Percentiles rank a stretch among this genome's conserved stretches.
Evolutionary conservation across 208 protist species (phyloP).

Genomic region (Leishmania mexicana): DNA sequence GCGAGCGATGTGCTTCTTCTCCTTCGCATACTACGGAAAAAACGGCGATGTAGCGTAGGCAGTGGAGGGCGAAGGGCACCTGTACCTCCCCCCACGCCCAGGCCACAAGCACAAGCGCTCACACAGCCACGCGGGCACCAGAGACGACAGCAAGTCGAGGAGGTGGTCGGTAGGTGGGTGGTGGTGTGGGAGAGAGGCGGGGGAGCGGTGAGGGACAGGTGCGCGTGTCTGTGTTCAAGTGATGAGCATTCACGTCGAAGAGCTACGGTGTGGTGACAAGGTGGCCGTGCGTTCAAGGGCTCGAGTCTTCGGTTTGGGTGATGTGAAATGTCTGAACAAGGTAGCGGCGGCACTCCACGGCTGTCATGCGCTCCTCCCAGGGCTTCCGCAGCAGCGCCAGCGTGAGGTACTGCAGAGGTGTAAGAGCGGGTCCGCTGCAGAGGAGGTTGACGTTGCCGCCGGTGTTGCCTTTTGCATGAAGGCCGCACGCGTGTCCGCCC

Average conservation of each 20-base stretch:
- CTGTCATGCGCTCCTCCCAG: conserved; percentile 60
- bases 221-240: background rate
- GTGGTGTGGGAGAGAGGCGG: background rate
- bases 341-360: conserved; percentile 53
- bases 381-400: conserved; percentile 47
- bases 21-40: background rate
- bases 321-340: conserved; percentile 50
- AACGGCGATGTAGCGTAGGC: background rate
- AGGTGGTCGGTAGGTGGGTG: too few species aligned
- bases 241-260: background rate
- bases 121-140: background rate
- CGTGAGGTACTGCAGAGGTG: conserved; percentile 55
- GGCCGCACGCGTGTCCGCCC: background rate
- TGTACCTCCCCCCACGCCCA: background rate
- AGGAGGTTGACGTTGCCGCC: background rate
- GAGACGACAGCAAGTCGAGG: background rate
- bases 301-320: conserved; percentile 21
- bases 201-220: background rate
- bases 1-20: background rate
- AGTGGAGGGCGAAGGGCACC: background rate
- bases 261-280: background rate
- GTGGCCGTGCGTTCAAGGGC: background rate
- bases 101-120: background rate
- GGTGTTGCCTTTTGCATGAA: background rate
- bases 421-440: background rate